Conservation (phyloP, 140 eudicot species). For the Stevia rebaudiana region DNA sequence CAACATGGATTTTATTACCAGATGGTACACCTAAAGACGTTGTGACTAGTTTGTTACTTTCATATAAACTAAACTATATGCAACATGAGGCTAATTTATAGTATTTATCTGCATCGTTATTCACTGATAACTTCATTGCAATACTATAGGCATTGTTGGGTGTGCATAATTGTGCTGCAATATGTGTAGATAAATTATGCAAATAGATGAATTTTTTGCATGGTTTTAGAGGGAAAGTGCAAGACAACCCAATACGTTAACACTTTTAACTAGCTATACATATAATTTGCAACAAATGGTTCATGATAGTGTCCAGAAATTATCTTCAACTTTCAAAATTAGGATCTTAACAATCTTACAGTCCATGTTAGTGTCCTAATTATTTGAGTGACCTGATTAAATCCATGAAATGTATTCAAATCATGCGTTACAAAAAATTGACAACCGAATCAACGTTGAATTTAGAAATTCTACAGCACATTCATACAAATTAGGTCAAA, state of each 20-base stretch:
- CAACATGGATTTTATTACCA: constrained; percentile 2
- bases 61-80: not conserved
- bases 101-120: not conserved
- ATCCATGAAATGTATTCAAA: constrained; percentile 8
- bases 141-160: not conserved
- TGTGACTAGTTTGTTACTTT: constrained; percentile 7
- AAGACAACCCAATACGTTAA: not conserved
- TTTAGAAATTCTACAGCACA: constrained; percentile 1
- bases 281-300: not conserved
- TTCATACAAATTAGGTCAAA: constrained; percentile 22
- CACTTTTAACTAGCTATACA: not conserved
- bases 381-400: constrained; percentile 10
- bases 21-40: constrained; percentile 1
- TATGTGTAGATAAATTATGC: not conserved
- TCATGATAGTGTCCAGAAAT: constrained; percentile 3
- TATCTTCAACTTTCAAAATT: not conserved
- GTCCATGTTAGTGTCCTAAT: not conserved
- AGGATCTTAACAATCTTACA: constrained; percentile 10
- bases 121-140: not conserved
- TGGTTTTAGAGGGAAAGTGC: not conserved
- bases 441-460: constrained; percentile 11
- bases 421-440: not conserved
- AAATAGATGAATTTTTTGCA: not conserved
- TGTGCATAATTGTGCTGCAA: not conserved
- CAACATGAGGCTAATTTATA: not conserved